These are phyloP conservation scores for Quercus tomentella DNA, from an alignment of 331 rosid genomes.

Conservation along the genomic window DNA sequence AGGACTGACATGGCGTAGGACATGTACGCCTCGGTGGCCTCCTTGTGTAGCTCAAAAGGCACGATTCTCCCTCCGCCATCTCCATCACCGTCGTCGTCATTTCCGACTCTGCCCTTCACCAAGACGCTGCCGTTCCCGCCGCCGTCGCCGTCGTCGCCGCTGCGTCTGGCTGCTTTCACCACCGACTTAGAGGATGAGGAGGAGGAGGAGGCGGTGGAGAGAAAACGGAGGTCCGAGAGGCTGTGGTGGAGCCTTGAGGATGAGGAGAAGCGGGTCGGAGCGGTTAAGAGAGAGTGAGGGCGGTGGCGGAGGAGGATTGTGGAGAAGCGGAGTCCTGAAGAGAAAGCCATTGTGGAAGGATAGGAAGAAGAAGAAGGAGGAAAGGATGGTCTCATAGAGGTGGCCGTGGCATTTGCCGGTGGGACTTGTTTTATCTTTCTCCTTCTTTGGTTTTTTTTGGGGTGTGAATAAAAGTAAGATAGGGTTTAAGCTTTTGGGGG, in stretches of 20 bases:
- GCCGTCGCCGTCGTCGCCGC: slow-evolving; percentile 20
- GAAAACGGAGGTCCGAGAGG: slow-evolving; percentile 51
- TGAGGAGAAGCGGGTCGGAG: slow-evolving; percentile 19
- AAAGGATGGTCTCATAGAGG: slow-evolving; percentile 21
- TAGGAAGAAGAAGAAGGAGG: not conserved
- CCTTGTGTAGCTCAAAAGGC: slow-evolving; percentile 62
- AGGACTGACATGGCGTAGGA: slow-evolving; percentile 93
- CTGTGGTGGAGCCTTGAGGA: slow-evolving; percentile 25
- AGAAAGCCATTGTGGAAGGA: slow-evolving; percentile 49
- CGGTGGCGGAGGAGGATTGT: slow-evolving; percentile 48
- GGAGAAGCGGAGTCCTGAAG: slow-evolving; percentile 61
- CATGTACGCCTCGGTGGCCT: slow-evolving; percentile 86
- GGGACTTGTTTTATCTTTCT: not conserved
- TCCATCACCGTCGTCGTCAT: slow-evolving; percentile 24
- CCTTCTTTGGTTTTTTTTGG: too few relatives aligned
- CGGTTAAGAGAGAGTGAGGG: slow-evolving; percentile 18
- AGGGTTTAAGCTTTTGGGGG: too few relatives aligned
- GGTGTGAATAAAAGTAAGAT: too few relatives aligned
- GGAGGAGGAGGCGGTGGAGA: slow-evolving; percentile 22
- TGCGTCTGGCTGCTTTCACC: slow-evolving; percentile 16
- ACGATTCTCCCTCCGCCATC: slow-evolving; percentile 34
- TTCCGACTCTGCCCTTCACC: slow-evolving; percentile 30
- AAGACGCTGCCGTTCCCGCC: slow-evolving; percentile 58
- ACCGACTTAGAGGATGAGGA: not conserved
- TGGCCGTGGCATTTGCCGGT: slow-evolving; percentile 1